A percentile compares a stretch with the other conserved stretches of the same genome.
Conservation (phyloP, 495 filamentous ascomycete genomes). For the Aspergillus ellipticus region DNA sequence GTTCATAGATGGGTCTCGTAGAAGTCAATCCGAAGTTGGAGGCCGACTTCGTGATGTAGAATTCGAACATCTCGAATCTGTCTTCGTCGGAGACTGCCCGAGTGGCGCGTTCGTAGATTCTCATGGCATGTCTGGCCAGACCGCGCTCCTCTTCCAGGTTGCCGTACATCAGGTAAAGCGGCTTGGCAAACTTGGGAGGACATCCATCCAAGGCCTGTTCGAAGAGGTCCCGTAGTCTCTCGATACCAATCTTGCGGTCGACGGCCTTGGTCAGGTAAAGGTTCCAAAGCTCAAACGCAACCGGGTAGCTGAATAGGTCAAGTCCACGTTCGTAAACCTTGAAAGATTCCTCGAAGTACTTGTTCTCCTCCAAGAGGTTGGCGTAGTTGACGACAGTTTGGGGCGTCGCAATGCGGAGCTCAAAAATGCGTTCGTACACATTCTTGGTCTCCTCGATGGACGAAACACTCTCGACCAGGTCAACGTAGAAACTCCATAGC, state of each 20-base stretch:
- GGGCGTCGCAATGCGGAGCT: slow-evolving; percentile 94
- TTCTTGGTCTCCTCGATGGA: slow-evolving; percentile 89
- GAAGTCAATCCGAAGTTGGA: slow-evolving; percentile 97
- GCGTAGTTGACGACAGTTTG: slow-evolving; percentile 99
- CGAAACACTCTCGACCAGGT: slow-evolving; percentile 91
- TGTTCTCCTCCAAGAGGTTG: slow-evolving; percentile 90
- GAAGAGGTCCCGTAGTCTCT: slow-evolving; percentile 91
- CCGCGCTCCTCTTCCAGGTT: slow-evolving; percentile 96
- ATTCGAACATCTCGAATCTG: slow-evolving; percentile 96
- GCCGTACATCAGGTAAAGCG: slow-evolving; percentile 96
- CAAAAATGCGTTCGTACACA: slow-evolving; percentile 96
- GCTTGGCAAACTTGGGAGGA: slow-evolving; percentile 93
- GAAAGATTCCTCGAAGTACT: slow-evolving; percentile 97
- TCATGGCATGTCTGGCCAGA: slow-evolving; percentile 95
- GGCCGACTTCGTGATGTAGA: slow-evolving; percentile 98
- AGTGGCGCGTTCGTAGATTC: slow-evolving; percentile 97
- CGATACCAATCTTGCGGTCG: slow-evolving; percentile 90
- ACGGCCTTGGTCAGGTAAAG: slow-evolving; percentile 96
- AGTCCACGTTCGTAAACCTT: slow-evolving; percentile 95
- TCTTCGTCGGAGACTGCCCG: slow-evolving; percentile 95
- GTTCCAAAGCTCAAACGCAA: slow-evolving; percentile 99
- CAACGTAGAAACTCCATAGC: slow-evolving; percentile 98
- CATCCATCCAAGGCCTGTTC: slow-evolving; percentile 95
- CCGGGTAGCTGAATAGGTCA: slow-evolving; percentile 95
- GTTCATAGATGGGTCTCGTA: slow-evolving; percentile 94